Percentiles rank a stretch among this genome's conserved stretches.
Conservation (phyloP, 805 yeast genomes). For the Wickerhamomyces mucosus region DNA sequence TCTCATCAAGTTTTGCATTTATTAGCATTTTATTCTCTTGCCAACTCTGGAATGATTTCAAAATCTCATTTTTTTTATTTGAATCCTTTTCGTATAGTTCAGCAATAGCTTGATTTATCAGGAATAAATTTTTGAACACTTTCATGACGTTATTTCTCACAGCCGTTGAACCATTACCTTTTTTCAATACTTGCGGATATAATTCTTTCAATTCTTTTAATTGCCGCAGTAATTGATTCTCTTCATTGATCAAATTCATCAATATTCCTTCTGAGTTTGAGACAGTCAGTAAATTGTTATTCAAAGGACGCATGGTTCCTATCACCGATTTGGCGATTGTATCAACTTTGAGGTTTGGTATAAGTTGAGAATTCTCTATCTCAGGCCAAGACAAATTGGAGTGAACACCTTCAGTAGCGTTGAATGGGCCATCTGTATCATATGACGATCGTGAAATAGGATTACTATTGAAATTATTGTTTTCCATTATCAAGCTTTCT, state of each 20-base stretch:
- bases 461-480: too few species aligned
- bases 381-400: too few species aligned
- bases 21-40: constrained; percentile 25
- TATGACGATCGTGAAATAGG: too few species aligned
- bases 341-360: too few species aligned
- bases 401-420: too few species aligned
- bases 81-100: constrained; percentile 32
- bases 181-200: constrained; percentile 21
- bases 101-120: constrained; percentile 28
- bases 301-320: too few species aligned
- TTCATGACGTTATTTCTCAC: constrained; percentile 23
- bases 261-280: constrained; percentile 10
- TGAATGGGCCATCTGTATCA: too few species aligned
- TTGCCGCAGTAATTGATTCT: constrained; percentile 9
- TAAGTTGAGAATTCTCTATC: not conserved
- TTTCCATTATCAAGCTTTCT: too few species aligned
- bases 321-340: too few species aligned
- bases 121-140: constrained; percentile 26
- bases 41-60: constrained; percentile 28
- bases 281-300: too few species aligned
- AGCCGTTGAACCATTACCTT: constrained; percentile 23
- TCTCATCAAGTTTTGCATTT: constrained; percentile 24
- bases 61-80: constrained; percentile 17
- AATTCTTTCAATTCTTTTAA: constrained; percentile 9
- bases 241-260: constrained; percentile 12